These are phyloP conservation scores for Kuraishia hungarica DNA, from an alignment of 805 yeast species.

Conservation along the genomic window DNA sequence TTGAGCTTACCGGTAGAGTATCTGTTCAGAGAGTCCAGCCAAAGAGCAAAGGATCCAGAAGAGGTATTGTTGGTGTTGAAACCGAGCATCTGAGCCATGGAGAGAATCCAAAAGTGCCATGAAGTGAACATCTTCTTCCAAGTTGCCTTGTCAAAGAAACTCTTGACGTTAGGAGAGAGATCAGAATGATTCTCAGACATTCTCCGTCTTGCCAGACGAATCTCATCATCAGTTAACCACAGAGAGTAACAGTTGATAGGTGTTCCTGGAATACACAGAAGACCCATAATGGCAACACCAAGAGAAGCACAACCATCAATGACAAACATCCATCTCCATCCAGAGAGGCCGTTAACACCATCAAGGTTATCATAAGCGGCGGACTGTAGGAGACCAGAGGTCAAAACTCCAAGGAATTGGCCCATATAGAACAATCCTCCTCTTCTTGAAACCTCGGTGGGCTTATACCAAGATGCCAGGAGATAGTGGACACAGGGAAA, in stretches of 20 bases:
- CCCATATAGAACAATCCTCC: constrained; percentile 59
- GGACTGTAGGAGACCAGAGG: constrained; percentile 46
- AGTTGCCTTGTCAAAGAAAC: constrained; percentile 29
- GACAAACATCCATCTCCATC: constrained; percentile 50
- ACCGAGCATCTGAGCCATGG: constrained; percentile 47
- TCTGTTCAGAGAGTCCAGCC: constrained; percentile 45
- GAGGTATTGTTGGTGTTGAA: constrained; percentile 55
- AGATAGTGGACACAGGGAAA: constrained; percentile 56
- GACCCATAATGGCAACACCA: constrained; percentile 21
- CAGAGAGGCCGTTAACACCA: constrained; percentile 23
- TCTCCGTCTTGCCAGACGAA: constrained; percentile 36
- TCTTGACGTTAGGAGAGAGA: constrained; percentile 17
- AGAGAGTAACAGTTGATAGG: constrained; percentile 45
- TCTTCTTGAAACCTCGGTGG: constrained; percentile 51
- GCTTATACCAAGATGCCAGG: constrained; percentile 48
- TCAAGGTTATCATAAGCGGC: constrained; percentile 22
- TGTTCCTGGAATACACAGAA: constrained; percentile 50
- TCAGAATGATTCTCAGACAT: constrained; percentile 22
- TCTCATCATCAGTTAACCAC: constrained; percentile 45
- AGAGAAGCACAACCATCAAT: constrained; percentile 40
- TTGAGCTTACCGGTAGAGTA: constrained; percentile 37
- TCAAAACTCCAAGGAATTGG: constrained; percentile 49
- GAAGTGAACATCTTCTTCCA: constrained; percentile 47
- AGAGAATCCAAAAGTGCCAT: constrained; percentile 54
- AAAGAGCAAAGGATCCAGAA: constrained; percentile 49